A percentile compares a stretch with the other conserved stretches of the same genome.
phyloP scores from a whole-genome alignment of 768 basidiomycete genomes.

The Mycena rebaudengoi region DNA sequence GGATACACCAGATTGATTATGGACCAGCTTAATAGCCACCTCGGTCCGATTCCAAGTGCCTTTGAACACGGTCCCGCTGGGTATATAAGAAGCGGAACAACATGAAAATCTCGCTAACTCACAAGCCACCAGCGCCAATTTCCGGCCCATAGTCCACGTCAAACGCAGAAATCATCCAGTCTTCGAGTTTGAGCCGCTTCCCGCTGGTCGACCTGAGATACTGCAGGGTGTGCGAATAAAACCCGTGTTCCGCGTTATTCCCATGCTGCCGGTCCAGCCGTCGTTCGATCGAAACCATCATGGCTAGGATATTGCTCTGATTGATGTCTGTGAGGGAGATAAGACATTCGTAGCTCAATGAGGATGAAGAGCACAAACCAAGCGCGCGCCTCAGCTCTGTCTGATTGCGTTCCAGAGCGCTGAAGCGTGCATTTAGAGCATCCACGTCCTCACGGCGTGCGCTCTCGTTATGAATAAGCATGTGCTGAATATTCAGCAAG shows the following conservation, averaged over 20 bases:
- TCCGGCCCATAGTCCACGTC: conserved; percentile 7
- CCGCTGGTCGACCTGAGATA: not conserved
- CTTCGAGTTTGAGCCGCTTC: not conserved
- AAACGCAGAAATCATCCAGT: conserved; percentile 14
- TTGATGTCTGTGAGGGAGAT: not conserved
- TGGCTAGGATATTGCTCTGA: not conserved
- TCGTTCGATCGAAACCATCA: conserved; percentile 12
- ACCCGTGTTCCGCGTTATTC: not conserved
- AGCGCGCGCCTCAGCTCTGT: not conserved
- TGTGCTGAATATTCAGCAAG: conserved; percentile 2
- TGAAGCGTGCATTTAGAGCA: not conserved
- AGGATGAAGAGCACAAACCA: not conserved
- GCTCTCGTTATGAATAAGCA: not conserved
- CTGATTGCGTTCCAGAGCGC: not conserved
- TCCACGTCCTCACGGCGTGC: not conserved
- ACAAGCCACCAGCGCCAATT: conserved; percentile 16
- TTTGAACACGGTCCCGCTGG: conserved; percentile 3
- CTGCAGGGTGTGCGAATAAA: conserved; percentile 4
- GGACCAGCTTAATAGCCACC: conserved; percentile 13
- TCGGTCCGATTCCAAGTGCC: conserved; percentile 14
- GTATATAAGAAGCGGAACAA: not conserved
- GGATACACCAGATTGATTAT: not conserved
- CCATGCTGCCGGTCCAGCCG: not conserved
- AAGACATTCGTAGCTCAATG: not conserved
- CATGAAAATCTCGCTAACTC: not conserved